A percentile compares a stretch with the other conserved stretches of the same genome.
Evolutionary conservation across 495 filamentous ascomycete genomes (phyloP).

Genomic region (Penicillium steckii): DNA sequence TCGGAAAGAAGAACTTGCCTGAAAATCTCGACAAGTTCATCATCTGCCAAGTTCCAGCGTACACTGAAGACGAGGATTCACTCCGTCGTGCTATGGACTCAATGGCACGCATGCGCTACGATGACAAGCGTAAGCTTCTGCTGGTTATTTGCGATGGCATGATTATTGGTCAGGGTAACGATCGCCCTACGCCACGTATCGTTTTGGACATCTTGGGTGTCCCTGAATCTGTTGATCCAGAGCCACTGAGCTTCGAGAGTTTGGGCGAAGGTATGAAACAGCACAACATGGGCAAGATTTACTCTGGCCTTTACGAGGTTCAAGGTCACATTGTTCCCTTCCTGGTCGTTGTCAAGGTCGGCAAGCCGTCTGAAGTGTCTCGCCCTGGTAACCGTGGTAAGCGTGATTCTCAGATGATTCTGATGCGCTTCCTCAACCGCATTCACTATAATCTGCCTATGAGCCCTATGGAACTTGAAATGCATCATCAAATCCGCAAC

Average conservation of each 20-base stretch:
- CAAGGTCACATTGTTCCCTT: conserved; percentile 98
- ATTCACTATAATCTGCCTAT: conserved; percentile 96
- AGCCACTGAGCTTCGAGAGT: conserved; percentile 95
- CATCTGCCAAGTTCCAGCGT: conserved; percentile 95
- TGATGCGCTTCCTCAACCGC: conserved; percentile 98
- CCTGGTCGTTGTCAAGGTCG: conserved; percentile 94
- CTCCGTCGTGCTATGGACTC: conserved; percentile 96
- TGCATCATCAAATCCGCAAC: conserved; percentile 98
- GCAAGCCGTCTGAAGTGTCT: conserved; percentile 95
- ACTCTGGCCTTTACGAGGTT: conserved; percentile 96
- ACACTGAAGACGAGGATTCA: conserved; percentile 98
- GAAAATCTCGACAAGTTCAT: conserved; percentile 98
- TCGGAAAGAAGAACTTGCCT: conserved; percentile 83
- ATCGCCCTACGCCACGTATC: conserved; percentile 91
- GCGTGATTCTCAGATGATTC: conserved; percentile 96
- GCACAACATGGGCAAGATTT: conserved; percentile 99
- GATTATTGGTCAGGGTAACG: conserved; percentile 99
- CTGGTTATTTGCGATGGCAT: conserved; percentile 52
- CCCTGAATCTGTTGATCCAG: conserved; percentile 89
- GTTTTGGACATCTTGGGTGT: conserved; percentile 97
- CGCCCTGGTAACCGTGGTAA: conserved; percentile 98
- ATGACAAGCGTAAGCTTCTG: conserved; percentile 67
- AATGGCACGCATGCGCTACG: conserved; percentile 91
- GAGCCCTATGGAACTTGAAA: conserved; percentile 95
- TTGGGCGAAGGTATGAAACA: conserved; percentile 94